phyloP scores from a whole-genome alignment of 345 rosid species.

The Stellera chamaejasme region DNA sequence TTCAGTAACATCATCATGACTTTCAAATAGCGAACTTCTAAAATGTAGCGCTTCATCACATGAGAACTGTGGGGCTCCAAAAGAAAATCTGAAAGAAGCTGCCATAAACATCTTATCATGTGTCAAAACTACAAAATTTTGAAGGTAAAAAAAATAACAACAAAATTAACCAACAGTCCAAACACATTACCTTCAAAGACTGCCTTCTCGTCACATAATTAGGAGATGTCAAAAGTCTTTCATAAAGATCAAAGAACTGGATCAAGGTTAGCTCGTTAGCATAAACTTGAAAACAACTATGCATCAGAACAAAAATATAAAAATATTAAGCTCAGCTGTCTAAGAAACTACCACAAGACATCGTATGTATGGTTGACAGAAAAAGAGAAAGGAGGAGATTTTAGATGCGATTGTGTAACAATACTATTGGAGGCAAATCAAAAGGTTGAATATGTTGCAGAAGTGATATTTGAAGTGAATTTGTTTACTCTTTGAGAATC shows the following conservation, averaged over 20 bases:
- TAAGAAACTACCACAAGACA: not conserved
- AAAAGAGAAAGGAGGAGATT: not conserved
- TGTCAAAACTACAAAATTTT: not conserved
- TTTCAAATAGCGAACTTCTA: slow-evolving; percentile 85
- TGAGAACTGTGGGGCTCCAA: slow-evolving; percentile 82
- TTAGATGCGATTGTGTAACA: not conserved
- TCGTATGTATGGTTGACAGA: not conserved
- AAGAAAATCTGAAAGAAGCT: slow-evolving; percentile 94
- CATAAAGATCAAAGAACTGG: slow-evolving; percentile 86
- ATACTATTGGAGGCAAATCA: not conserved
- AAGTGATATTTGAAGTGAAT: too few relatives aligned
- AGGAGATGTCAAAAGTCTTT: slow-evolving; percentile 64
- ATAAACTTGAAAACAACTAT: slow-evolving; percentile 7
- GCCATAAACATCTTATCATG: slow-evolving; percentile 16
- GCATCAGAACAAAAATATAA: not conserved
- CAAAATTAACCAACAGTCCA: slow-evolving; percentile 1
- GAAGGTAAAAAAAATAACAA: slow-evolving; percentile 6
- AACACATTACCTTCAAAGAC: slow-evolving; percentile 64
- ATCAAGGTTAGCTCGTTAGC: slow-evolving; percentile 24
- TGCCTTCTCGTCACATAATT: slow-evolving; percentile 92
- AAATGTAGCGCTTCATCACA: slow-evolving; percentile 86
- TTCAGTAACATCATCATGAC: slow-evolving; percentile 85
- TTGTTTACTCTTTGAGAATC: too few relatives aligned
- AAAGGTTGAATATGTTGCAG: too few relatives aligned
- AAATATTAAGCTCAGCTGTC: not conserved